Base-by-base conservation (phyloP, 2,329 filamentous ascomycete genomes). In the Sporothrix brasiliensis region DNA sequence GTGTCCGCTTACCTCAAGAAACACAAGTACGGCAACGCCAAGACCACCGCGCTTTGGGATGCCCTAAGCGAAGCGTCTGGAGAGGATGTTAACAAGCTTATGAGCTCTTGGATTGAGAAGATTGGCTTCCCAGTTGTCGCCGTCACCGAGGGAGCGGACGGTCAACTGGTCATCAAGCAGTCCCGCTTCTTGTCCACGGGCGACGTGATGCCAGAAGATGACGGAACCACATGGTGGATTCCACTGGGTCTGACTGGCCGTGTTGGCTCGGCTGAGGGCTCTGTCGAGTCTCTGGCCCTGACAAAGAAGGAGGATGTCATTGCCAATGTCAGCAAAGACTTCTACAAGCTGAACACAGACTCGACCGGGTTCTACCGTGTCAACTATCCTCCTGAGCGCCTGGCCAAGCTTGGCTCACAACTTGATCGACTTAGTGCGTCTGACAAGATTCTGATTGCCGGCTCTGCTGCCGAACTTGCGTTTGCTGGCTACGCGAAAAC, bases 151-250 rank as follows among this genome's bases (percentile, higher is more conserved):
- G 27, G 52, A 19, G 89, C 94, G 78, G 88, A 90, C 70, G 91
- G 91, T 19, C 90, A 94, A 79, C 91, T 98, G 76, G 88, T 87
- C 56, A 83, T 98, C 72, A 90, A 90, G 78, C 95, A 99, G 80
- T 91, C 88, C 67, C 91, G 95, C 71, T 99, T 97, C 86, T 85
- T 99, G 27, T 92, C 92, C 24, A 93, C 92, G 3, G 95, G 95
- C 11, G 94, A 98, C 78, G 92, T 93, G 70, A 93, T 93, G 82
- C 85, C 93, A 1, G 92, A 96, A 77, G 95, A 99, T 75, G 94
- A 99, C 77, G 85, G 91, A 76, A 97, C 94, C 3, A 89, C 88
- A 24, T 99, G 95, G 95, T 99, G 95, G 94, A 88, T 98, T 72
- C 95, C 95, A 19, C 86, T 99, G 44, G 91, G 91, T 16, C 84